A percentile compares a stretch with the other conserved stretches of the same genome.
phyloP scores from a whole-genome alignment of 371 early-diverging fungal genomes.

The Umbelopsis sp. region DNA sequence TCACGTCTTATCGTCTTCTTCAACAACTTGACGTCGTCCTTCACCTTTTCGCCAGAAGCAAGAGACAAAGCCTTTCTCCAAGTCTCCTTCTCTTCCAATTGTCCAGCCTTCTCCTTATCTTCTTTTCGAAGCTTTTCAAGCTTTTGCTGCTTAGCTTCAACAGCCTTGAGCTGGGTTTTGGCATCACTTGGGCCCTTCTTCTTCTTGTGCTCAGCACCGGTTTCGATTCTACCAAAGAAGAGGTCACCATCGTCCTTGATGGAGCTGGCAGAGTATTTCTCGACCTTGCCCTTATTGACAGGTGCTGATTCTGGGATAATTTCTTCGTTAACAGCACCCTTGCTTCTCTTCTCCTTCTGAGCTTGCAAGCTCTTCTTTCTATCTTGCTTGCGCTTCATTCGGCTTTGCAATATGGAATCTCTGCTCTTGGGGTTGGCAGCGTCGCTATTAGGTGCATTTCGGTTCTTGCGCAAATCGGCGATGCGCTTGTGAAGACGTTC shows the following conservation, averaged over 20 bases:
- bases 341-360: conserved; percentile 66
- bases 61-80: conserved; percentile 82
- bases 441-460: conserved; percentile 57
- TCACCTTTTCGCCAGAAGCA: conserved; percentile 89
- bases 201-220: conserved; percentile 60
- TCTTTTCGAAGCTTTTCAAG: conserved; percentile 70
- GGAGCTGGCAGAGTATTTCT: conserved; percentile 46
- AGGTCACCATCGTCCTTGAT: conserved; percentile 65
- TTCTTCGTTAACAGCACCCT: conserved; percentile 48
- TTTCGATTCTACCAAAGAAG: conserved; percentile 73
- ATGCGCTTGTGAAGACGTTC: conserved; percentile 75
- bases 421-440: conserved; percentile 62
- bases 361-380: conserved; percentile 69
- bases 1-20: conserved; percentile 91
- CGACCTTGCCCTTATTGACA: conserved; percentile 29
- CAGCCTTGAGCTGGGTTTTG: conserved; percentile 74
- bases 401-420: conserved; percentile 76
- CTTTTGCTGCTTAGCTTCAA: conserved; percentile 78
- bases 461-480: conserved; percentile 65
- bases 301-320: conserved; percentile 49
- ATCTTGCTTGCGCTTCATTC: conserved; percentile 78
- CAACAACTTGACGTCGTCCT: conserved; percentile 86
- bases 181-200: conserved; percentile 79
- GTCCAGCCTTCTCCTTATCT: conserved; percentile 71
- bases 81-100: conserved; percentile 73